Percentiles rank a stretch among this genome's conserved stretches.
Conservation (phyloP, 148 eudicot genomes). For the Amaranthus hypochondriacus region DNA sequence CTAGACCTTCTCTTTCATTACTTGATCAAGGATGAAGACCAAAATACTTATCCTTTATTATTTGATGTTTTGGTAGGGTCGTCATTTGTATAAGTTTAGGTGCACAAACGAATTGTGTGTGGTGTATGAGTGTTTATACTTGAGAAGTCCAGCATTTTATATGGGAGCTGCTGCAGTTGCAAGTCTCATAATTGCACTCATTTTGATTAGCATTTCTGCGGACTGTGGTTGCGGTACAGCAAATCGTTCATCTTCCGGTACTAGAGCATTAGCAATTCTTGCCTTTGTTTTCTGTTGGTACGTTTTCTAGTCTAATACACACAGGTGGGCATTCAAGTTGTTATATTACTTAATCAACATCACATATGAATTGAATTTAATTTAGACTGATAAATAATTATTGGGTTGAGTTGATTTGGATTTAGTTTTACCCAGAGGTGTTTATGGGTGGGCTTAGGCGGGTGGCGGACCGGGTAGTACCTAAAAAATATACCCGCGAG, state of each 20-base stretch:
- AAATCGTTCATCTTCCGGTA: conserved; percentile 9
- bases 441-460: no score
- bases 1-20: no score
- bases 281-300: conserved; percentile 24
- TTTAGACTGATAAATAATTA: no score
- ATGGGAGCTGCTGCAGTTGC: conserved; percentile 12
- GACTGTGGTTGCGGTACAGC: conserved; percentile 21
- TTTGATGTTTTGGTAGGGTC: conserved; percentile 11
- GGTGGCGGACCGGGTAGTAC: no score
- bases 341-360: neutral
- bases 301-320: neutral
- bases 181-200: conserved; percentile 18
- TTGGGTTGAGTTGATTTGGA: no score
- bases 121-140: conserved; percentile 15
- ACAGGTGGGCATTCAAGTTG: neutral
- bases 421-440: no score
- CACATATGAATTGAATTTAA: no score
- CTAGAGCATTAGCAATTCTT: conserved; percentile 11
- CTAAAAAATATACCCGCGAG: no score
- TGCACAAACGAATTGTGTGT: neutral
- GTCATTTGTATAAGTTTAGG: conserved; percentile 6
- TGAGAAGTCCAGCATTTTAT: conserved; percentile 22
- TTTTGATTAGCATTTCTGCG: conserved; percentile 20
- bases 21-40: no score
- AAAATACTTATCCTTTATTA: no score